Evolutionary conservation across 495 filamentous ascomycete genomes (phyloP).

Genomic region (Podospora conica): DNA sequence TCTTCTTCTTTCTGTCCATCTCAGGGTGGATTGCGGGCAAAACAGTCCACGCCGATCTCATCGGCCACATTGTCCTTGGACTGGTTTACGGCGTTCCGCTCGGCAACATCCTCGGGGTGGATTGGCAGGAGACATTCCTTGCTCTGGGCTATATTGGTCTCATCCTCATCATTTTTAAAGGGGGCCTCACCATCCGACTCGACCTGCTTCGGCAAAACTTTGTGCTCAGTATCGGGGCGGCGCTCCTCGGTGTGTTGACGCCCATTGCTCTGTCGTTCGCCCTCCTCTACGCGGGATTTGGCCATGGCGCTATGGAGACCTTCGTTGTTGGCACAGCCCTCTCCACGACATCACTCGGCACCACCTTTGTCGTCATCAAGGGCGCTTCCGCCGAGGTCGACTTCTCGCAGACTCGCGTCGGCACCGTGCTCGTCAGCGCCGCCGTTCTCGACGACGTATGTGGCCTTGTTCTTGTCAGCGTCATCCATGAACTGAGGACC

Average conservation of each 20-base stretch:
- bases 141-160: constrained; percentile 73
- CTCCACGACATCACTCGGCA: constrained; percentile 70
- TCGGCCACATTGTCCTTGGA: constrained; percentile 70
- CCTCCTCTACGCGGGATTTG: constrained; percentile 33
- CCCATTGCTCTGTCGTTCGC: constrained; percentile 67
- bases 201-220: constrained; percentile 53
- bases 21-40: constrained; percentile 53
- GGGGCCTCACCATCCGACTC: constrained; percentile 62
- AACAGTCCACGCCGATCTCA: constrained; percentile 61
- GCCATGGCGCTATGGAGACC: constrained; percentile 45
- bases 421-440: constrained; percentile 61
- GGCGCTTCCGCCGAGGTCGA: constrained; percentile 38
- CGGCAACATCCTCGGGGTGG: constrained; percentile 32
- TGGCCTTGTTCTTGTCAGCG: constrained; percentile 72
- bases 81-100: constrained; percentile 63
- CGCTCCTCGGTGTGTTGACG: constrained; percentile 54
- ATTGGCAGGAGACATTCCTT: constrained; percentile 56
- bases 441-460: constrained; percentile 83
- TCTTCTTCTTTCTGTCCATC: constrained; percentile 61
- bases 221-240: constrained; percentile 52
- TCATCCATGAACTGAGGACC: constrained; percentile 46
- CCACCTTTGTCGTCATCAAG: constrained; percentile 67
- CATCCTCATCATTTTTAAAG: constrained; percentile 69
- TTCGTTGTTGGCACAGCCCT: constrained; percentile 75
- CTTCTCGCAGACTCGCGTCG: constrained; percentile 55